Conservation (phyloP, 176 grass and related monocot species). For the Olyra latifolia region DNA sequence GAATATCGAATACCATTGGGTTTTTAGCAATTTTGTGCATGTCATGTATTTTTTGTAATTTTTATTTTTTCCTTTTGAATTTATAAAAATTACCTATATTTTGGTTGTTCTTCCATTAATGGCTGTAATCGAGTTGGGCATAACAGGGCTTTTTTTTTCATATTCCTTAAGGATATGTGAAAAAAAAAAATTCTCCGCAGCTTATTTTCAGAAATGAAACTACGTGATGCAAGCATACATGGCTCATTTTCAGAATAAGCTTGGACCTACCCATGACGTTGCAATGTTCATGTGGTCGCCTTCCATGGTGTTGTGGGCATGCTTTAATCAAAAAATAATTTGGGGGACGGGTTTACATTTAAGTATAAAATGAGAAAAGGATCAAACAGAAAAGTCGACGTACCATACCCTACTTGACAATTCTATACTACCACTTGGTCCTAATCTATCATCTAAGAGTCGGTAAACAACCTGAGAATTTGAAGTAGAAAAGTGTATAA, state of each 20-base stretch:
- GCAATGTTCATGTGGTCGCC: not conserved
- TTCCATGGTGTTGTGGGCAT: not conserved
- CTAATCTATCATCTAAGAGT: not conserved
- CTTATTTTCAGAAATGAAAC: not conserved
- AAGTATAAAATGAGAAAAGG: not conserved
- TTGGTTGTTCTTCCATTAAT: not conserved
- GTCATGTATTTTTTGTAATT: no score
- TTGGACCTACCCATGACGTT: not conserved
- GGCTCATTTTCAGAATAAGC: not conserved
- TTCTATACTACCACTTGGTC: not conserved
- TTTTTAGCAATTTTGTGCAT: no score
- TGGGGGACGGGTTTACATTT: not conserved
- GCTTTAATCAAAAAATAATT: not conserved
- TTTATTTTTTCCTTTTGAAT: no score
- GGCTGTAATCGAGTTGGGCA: not conserved
- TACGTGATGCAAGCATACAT: not conserved
- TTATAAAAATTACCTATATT: no score
- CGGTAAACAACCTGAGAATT: not conserved
- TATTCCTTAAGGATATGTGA: no score
- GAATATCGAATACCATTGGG: no score
- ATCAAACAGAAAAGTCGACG: not conserved
- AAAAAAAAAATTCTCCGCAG: not conserved
- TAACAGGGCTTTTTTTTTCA: not conserved
- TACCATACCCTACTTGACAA: slow-evolving; percentile 1
- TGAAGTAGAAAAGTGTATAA: slow-evolving; percentile 11